Conservation (phyloP, 2,329 filamentous ascomycete species). For the Apiospora marii region DNA sequence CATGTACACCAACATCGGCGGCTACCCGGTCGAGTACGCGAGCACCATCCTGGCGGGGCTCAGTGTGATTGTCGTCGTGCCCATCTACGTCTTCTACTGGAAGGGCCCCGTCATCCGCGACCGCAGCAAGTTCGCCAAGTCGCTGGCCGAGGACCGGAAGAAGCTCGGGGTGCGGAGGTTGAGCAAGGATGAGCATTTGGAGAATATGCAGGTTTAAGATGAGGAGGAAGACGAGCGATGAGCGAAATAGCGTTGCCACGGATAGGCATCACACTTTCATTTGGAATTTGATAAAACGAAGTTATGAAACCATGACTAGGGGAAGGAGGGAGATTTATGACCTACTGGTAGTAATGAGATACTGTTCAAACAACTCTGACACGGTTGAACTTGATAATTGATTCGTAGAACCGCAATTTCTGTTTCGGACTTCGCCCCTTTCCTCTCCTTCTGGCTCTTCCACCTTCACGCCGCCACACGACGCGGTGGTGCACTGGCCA, state of each 20-base stretch:
- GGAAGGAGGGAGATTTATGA: not conserved
- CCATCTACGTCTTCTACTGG: slow-evolving; percentile 63
- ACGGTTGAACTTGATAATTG: not conserved
- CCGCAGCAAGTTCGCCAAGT: slow-evolving; percentile 55
- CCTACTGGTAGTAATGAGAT: no score
- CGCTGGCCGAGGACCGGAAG: slow-evolving; percentile 9
- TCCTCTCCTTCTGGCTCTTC: not conserved
- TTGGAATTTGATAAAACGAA: not conserved
- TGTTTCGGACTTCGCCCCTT: not conserved
- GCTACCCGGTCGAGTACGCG: slow-evolving; percentile 57
- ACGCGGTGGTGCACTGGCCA: slow-evolving; percentile 20
- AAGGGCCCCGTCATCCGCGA: slow-evolving; percentile 59
- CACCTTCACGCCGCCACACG: not conserved
- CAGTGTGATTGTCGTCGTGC: slow-evolving; percentile 56
- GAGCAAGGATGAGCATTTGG: not conserved
- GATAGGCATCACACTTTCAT: no score
- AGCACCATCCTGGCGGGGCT: slow-evolving; percentile 59
- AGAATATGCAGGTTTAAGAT: not conserved
- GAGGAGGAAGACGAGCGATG: not conserved
- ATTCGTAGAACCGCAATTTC: not conserved
- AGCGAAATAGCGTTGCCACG: not conserved
- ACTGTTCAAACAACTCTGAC: not conserved
- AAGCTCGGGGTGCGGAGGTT: not conserved
- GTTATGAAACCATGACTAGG: not conserved
- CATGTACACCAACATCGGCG: slow-evolving; percentile 53